Evolutionary conservation across 208 protist species (phyloP).

Genomic region (Trypanosoma boissoni): DNA sequence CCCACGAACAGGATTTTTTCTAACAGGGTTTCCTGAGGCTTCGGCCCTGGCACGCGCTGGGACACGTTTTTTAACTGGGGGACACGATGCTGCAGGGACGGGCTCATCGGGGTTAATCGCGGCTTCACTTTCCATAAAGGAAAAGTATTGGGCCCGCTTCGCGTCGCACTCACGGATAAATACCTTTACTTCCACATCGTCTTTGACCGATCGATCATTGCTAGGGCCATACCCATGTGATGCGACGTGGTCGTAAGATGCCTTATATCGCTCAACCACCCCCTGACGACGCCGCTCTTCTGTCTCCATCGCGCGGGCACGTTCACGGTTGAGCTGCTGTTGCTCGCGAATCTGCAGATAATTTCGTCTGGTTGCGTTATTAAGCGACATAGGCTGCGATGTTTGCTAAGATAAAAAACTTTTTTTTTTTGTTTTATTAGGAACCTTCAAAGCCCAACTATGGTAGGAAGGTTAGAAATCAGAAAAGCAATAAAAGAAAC

Average conservation of each 20-base stretch:
- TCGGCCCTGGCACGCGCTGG: too few relatives aligned
- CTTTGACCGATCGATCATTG: not conserved
- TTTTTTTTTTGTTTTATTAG: too few relatives aligned
- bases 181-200: slow-evolving; percentile 76
- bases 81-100: not conserved
- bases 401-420: too few relatives aligned
- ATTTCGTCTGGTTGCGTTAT: slow-evolving; percentile 70
- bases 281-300: slow-evolving; percentile 31
- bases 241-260: too few relatives aligned
- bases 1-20: too few relatives aligned
- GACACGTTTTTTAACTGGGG: not conserved
- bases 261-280: slow-evolving; percentile 38
- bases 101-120: slow-evolving; percentile 3
- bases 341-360: slow-evolving; percentile 81
- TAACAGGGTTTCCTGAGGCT: too few relatives aligned
- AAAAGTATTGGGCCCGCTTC: slow-evolving; percentile 38
- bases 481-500: too few relatives aligned
- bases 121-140: slow-evolving; percentile 49
- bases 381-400: slow-evolving; percentile 21
- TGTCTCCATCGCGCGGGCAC: slow-evolving; percentile 42
- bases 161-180: slow-evolving; percentile 85
- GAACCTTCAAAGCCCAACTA: too few relatives aligned
- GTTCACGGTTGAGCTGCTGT: slow-evolving; percentile 75
- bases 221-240: slow-evolving; percentile 50
- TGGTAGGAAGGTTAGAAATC: too few relatives aligned